Base-by-base conservation (phyloP, 2,329 filamentous ascomycete species). In the Gyromitra esculenta region DNA sequence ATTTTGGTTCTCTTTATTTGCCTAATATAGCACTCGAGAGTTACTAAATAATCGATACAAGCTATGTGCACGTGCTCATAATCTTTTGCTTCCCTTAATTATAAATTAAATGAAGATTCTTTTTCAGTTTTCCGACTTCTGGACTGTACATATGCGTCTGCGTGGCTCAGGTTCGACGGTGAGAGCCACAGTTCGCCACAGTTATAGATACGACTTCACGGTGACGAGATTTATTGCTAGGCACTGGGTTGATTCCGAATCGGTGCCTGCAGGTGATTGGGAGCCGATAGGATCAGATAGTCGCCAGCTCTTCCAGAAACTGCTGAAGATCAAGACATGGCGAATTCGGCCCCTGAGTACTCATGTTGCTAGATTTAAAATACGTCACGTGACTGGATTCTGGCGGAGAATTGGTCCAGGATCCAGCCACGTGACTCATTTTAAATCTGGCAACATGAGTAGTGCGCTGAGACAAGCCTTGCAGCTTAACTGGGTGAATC, bases 381-480 rank as follows among this genome's bases (percentile, higher is more conserved):
- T 4, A 31, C 25, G 2, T 31, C 25, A 31, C 25, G 25, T 31
- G 25, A 31, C 25, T 31, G 25, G 25, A 31, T 45, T 45, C 15
- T 45, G 7, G 2, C 41, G 8, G 15, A 45, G 41, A 31, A 31
- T 3, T 31, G 25, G 4, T 31, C 25, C 25, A 31, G 25, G 2
- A 31, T 31, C 25, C 25, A 31, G 25, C 4, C 25, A 31, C 25
- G 25, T 31, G 25, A 31, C 25, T 31, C 25, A 4, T 31, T 31
- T 31, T 31, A 31, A 31, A 31, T 31, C 25, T 31, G 25, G 2
- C 2, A 4, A 31, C 25, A 31, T 45, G 41, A 45, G 43, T 45
- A 25, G 48, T 52, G 48, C 48, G 48, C 18, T 52, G 48, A 52
- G 48, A 52, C 48, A 52, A 52, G 48, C n/a, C 18, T 52, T 52